Conservation (phyloP, 352 stramenopile genomes). For the Phytophthora tubulina region DNA sequence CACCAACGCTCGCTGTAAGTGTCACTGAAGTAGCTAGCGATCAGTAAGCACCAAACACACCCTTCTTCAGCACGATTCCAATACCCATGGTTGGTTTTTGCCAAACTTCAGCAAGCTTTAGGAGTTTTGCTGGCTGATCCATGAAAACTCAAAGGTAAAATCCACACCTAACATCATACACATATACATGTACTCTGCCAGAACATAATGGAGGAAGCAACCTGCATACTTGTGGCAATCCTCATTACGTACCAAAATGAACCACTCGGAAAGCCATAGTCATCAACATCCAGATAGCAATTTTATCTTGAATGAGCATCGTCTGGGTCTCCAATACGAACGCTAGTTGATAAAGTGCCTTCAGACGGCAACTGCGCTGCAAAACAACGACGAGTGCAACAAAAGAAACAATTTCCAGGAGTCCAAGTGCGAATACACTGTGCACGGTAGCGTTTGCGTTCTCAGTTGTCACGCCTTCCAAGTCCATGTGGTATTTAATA, state of each 20-base stretch:
- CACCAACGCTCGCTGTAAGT: no score
- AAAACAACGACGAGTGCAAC: constrained; percentile 34
- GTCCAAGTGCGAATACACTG: constrained; percentile 22
- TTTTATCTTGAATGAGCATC: constrained; percentile 36
- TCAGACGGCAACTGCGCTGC: constrained; percentile 33
- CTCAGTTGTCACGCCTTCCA: constrained; percentile 12
- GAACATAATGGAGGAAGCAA: neutral
- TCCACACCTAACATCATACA: constrained; percentile 19
- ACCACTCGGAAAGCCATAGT: constrained; percentile 30
- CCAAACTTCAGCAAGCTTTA: no score
- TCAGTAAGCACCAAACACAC: no score
- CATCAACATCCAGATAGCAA: constrained; percentile 39
- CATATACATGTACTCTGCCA: neutral
- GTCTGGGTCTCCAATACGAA: constrained; percentile 52
- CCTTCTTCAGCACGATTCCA: no score
- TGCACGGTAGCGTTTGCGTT: constrained; percentile 12
- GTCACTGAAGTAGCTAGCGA: no score
- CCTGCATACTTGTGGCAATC: no score
- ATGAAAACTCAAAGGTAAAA: constrained; percentile 37
- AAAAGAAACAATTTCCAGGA: constrained; percentile 45
- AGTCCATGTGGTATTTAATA: constrained; percentile 33
- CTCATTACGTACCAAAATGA: constrained; percentile 23
- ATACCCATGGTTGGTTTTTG: no score
- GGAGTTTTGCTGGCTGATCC: constrained; percentile 4
- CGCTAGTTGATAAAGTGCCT: constrained; percentile 36